Evolutionary conservation across 2,329 filamentous ascomycete genomes (phyloP), one percentile per base, ranked within the genome.

Genomic region (Ceratocystis eucalypticola): DNA sequence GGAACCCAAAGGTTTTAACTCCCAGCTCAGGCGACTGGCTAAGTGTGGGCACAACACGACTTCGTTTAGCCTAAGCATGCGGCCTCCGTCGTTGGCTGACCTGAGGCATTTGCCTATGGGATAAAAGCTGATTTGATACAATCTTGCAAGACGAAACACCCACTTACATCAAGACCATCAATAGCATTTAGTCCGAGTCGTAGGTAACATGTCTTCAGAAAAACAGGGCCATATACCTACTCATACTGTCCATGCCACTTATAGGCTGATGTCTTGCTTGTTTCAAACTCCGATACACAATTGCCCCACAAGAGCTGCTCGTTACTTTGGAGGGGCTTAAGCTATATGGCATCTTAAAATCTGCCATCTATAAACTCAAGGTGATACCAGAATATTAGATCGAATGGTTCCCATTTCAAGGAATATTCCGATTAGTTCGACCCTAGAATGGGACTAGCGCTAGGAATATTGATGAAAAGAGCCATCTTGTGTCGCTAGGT

Each of bases 51-150:
- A 62, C n/a, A 62, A 37, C 2, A 48, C 41, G 20, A 66, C 61
- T 30, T 61, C 61, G 3, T 63, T 66, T 3, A 66, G 61, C 57
- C 57, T 55, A 53, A 12, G 44, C 65, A 6, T 45, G 45, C 17
- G 28, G 28, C 3, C 28, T 45, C 10, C 62, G 5, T 45, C 62
- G 10, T 28, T 64, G 28, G 62, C 46, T 17, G 45, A n/a, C 6
- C 41, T 53, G 28, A 50, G 20, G 10, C 53, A 30, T 45, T 55
- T 25, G 3, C 33, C 37, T 17, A 55, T 50, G 41, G 37, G 64
- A 22, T 48, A 8, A 44, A 50, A 33, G 41, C 48, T 10, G 59
- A 66, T 57, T 4, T 6, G 7, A 33, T 17, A 28, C 5, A 57
- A 7, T 10, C 53, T 1, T 15, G 10, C 25, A 57, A 57, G 25